Evolutionary conservation across 305 asterid species (phyloP).

Genomic region (Ilex paraguariensis): DNA sequence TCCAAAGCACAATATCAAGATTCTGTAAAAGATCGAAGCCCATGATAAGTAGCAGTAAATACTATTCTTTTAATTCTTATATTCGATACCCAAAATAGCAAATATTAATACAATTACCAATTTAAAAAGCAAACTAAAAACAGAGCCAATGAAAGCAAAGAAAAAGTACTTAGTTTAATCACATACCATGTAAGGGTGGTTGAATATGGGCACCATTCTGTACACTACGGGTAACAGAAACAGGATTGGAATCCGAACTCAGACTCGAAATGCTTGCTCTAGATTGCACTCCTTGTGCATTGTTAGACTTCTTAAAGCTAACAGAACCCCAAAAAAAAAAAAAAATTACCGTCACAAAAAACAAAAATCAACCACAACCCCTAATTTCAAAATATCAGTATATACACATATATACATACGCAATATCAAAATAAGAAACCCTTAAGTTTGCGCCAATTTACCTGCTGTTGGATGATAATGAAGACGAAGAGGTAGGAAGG

Average conservation of each 20-base stretch:
- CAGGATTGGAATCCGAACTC: constrained; percentile 34
- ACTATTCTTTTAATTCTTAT: too few species aligned
- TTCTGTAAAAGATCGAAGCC: not conserved
- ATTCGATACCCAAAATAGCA: not conserved
- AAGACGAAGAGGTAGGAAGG: constrained; percentile 34
- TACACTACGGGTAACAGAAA: constrained; percentile 25
- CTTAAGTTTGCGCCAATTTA: constrained; percentile 11
- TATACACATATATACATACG: not conserved
- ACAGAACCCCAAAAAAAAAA: not conserved
- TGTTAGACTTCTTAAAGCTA: constrained; percentile 46
- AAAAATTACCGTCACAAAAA: constrained; percentile 26
- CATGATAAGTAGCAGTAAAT: not conserved
- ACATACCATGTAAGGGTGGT: constrained; percentile 53
- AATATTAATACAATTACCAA: not conserved
- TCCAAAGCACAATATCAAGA: not conserved
- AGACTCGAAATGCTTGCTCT: constrained; percentile 37
- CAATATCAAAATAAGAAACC: constrained; percentile 7
- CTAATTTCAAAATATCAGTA: constrained; percentile 19
- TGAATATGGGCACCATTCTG: constrained; percentile 65
- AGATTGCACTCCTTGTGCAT: constrained; percentile 62
- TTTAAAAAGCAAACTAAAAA: not conserved
- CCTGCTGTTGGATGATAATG: constrained; percentile 28
- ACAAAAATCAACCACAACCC: constrained; percentile 28
- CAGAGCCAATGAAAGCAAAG: not conserved
- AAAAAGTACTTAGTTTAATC: not conserved